Evolutionary conservation across 352 stramenopile species (phyloP).

Genomic region (Globisporangium mamillatum): DNA sequence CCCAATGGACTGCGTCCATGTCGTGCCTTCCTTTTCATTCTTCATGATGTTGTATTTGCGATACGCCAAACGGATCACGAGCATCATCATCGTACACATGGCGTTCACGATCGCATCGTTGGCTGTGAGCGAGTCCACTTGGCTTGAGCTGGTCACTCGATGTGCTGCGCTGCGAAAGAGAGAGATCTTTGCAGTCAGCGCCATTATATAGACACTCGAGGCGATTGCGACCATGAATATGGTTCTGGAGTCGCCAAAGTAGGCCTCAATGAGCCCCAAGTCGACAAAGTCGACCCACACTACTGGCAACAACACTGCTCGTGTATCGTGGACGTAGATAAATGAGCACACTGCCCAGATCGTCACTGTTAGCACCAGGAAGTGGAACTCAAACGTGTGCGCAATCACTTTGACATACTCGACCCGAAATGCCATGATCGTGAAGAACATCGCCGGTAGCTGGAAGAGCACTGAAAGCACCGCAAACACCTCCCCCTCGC

Average conservation of each 20-base stretch:
- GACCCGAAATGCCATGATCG: neutral
- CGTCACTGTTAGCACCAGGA: neutral
- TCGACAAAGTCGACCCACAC: conserved; percentile 11
- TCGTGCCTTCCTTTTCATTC: neutral
- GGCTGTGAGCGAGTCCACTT: neutral
- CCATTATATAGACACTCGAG: neutral
- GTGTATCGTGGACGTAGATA: neutral
- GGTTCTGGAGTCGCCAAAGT: neutral
- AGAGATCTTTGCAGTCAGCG: neutral
- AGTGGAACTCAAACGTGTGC: conserved; percentile 8
- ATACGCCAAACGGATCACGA: conserved; percentile 1
- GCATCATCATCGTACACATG: conserved; percentile 5
- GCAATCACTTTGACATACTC: conserved; percentile 9
- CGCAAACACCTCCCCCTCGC: neutral
- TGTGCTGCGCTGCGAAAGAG: too few species aligned
- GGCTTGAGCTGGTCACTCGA: too few species aligned
- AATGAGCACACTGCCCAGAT: neutral
- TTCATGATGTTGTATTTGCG: conserved; percentile 11
- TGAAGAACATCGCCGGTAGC: neutral
- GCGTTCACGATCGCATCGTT: conserved; percentile 1
- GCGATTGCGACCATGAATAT: neutral
- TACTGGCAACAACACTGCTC: conserved; percentile 2
- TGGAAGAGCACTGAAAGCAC: neutral
- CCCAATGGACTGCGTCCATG: conserved; percentile 8
- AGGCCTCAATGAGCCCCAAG: conserved; percentile 3